phyloP scores from a whole-genome alignment of 805 yeast genomes.

The Ogataea kodamae region DNA sequence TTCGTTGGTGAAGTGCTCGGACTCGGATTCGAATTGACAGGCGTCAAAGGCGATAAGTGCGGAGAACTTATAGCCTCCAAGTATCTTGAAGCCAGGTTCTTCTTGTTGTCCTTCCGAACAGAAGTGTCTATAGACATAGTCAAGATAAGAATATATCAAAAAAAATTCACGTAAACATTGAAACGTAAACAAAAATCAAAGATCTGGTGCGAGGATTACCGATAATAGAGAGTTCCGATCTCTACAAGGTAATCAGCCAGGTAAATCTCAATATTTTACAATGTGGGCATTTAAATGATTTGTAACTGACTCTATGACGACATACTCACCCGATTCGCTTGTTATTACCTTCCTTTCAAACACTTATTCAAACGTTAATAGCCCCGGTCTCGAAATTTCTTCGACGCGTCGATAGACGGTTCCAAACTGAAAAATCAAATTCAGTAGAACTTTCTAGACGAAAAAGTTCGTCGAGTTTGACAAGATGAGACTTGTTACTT shows the following conservation, averaged over 20 bases:
- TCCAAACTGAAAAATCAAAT: neutral
- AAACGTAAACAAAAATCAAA: constrained; percentile 10
- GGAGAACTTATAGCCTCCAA: constrained; percentile 30
- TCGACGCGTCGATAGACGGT: constrained; percentile 11
- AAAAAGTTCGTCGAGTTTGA: constrained; percentile 14
- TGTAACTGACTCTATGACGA: no score
- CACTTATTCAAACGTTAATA: no score
- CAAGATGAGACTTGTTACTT: constrained; percentile 6
- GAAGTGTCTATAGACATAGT: constrained; percentile 20
- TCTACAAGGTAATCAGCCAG: no score
- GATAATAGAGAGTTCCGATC: no score
- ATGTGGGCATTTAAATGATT: no score
- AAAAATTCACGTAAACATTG: constrained; percentile 10
- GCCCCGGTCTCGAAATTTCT: constrained; percentile 10
- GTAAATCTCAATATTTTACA: no score
- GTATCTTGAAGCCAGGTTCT: constrained; percentile 30
- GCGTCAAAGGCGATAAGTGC: constrained; percentile 23
- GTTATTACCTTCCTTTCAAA: no score
- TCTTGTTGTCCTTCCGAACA: constrained; percentile 20
- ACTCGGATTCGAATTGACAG: constrained; percentile 10
- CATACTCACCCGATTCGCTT: no score
- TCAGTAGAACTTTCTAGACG: constrained; percentile 20
- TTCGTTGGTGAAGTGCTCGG: constrained; percentile 15
- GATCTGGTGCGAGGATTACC: constrained; percentile 4
- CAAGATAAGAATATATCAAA: constrained; percentile 2